A percentile compares a stretch with the other conserved stretches of the same genome.
Evolutionary conservation across 2,329 filamentous ascomycete species (phyloP).

Genomic region (Verruconis gallopava): DNA sequence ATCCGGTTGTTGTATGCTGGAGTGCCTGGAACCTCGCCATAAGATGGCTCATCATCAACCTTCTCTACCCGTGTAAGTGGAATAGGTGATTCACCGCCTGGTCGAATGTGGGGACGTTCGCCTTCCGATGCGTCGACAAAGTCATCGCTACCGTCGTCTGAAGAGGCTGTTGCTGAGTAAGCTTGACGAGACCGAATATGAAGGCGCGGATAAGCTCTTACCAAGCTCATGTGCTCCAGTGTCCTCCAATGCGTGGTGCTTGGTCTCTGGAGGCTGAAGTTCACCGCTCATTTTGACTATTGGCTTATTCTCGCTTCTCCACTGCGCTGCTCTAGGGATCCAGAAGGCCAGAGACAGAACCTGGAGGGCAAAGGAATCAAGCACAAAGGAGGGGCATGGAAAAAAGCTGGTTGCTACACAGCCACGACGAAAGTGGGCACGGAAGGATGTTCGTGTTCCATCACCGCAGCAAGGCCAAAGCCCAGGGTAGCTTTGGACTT

Average conservation of each 20-base stretch:
- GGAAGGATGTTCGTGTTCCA: no score
- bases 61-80: slow-evolving; percentile 51
- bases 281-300: not conserved
- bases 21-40: slow-evolving; percentile 51
- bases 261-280: not conserved
- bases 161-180: slow-evolving; percentile 27
- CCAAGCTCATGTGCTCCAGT: slow-evolving; percentile 43
- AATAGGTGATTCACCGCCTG: slow-evolving; percentile 38
- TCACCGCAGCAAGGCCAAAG: no score
- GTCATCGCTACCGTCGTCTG: slow-evolving; percentile 44
- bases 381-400: not conserved
- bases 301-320: not conserved
- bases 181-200: not conserved
- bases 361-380: no score
- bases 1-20: slow-evolving; percentile 44
- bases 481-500: no score
- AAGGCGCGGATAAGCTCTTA: slow-evolving; percentile 22
- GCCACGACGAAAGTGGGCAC: not conserved
- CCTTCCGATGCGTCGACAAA: slow-evolving; percentile 55
- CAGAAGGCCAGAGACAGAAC: no score
- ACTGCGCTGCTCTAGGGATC: no score
- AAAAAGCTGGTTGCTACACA: not conserved
- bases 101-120: slow-evolving; percentile 24
- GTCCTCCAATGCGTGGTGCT: slow-evolving; percentile 32
- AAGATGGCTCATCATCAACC: slow-evolving; percentile 43